Conservation (phyloP, 441 rosid species). For the Lepidium campestre region DNA sequence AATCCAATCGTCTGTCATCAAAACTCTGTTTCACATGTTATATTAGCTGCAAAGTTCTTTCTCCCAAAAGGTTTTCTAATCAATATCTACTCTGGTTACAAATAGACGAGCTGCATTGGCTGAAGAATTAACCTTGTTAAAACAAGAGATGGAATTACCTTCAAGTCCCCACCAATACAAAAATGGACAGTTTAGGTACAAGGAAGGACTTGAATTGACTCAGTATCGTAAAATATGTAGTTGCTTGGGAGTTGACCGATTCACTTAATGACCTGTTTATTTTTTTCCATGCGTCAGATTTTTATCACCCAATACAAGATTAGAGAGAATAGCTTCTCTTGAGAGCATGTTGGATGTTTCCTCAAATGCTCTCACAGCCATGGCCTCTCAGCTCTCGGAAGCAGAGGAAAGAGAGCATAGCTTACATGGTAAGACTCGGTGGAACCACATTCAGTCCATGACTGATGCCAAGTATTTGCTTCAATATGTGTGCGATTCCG, state of each 20-base stretch:
- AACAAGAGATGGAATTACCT: slow-evolving; percentile 44
- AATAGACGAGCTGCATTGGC: slow-evolving; percentile 51
- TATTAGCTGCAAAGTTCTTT: not conserved
- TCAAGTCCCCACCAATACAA: slow-evolving; percentile 40
- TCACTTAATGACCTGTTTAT: slow-evolving; percentile 24
- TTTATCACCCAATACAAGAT: slow-evolving; percentile 53
- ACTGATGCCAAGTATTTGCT: slow-evolving; percentile 65
- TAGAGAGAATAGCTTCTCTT: slow-evolving; percentile 52
- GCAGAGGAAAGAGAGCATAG: slow-evolving; percentile 63
- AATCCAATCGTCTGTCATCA: slow-evolving; percentile 53
- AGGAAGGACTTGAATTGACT: not conserved
- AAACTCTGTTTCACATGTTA: slow-evolving; percentile 11
- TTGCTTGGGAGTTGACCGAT: not conserved
- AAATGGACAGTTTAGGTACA: slow-evolving; percentile 50
- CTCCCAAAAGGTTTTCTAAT: not conserved
- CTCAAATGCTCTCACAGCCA: slow-evolving; percentile 46
- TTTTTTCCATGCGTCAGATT: slow-evolving; percentile 27
- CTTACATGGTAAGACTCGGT: slow-evolving; percentile 45
- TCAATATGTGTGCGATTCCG: slow-evolving; percentile 50
- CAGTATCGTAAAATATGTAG: not conserved
- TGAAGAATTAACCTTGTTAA: slow-evolving; percentile 53
- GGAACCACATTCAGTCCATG: slow-evolving; percentile 55
- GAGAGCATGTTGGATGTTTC: slow-evolving; percentile 65
- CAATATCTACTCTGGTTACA: slow-evolving; percentile 6
- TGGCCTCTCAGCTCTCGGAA: slow-evolving; percentile 72